Percentiles rank a stretch among this genome's conserved stretches.
Conservation (phyloP, 2,329 filamentous ascomycete genomes). For the Fusarium xyrophilum region DNA sequence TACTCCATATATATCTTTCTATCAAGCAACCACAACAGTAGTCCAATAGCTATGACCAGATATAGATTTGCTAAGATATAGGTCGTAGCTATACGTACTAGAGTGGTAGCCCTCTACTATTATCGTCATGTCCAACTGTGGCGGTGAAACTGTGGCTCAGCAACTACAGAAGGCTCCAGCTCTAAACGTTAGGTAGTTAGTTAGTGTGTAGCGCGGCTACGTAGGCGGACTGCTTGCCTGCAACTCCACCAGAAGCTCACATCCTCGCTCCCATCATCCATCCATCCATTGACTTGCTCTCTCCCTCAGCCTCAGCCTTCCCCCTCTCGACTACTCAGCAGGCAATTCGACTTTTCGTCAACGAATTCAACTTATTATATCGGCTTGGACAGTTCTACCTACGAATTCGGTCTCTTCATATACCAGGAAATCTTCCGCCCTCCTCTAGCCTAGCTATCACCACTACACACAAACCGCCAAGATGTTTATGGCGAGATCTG, state of each 20-base stretch:
- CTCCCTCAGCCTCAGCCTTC: constrained; percentile 23
- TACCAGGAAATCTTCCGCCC: constrained; percentile 8
- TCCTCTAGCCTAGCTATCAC: constrained; percentile 18
- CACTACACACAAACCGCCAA: constrained; percentile 55
- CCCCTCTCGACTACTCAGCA: neutral
- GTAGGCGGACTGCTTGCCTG: constrained; percentile 52
- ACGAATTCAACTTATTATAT: neutral
- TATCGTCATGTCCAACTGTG: constrained; percentile 9
- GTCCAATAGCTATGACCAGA: neutral
- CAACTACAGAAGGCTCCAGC: constrained; percentile 17
- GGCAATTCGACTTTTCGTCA: neutral
- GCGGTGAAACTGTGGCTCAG: constrained; percentile 33
- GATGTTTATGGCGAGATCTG: constrained; percentile 99
- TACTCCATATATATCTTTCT: neutral
- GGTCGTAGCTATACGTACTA: neutral
- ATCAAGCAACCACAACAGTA: neutral
- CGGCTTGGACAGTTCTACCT: neutral
- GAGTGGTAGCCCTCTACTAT: neutral
- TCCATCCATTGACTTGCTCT: constrained; percentile 19
- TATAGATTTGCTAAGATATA: neutral
- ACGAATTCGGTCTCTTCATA: neutral
- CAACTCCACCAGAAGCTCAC: constrained; percentile 41
- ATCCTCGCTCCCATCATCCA: constrained; percentile 29
- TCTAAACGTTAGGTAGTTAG: neutral
- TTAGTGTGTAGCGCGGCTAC: constrained; percentile 39